Evolutionary conservation across 1,284 basidiomycete species (phyloP).

Genomic region (Moesziomyces antarcticus): DNA sequence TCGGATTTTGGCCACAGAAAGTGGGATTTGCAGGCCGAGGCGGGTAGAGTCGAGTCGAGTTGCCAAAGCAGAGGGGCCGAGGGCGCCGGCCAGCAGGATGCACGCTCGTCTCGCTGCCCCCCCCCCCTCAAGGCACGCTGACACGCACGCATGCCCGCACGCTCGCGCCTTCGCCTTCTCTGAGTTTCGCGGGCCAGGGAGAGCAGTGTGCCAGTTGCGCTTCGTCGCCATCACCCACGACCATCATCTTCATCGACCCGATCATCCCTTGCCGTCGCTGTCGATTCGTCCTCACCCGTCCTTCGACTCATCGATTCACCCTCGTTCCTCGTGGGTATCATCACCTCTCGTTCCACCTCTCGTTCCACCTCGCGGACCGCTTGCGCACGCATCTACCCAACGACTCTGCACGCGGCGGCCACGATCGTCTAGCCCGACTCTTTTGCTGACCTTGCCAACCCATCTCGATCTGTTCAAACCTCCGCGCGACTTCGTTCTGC

Average conservation of each 20-base stretch:
- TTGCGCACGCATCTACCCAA: not conserved
- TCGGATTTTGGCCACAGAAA: not conserved
- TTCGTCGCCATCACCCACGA: not conserved
- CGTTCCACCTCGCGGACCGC: not conserved
- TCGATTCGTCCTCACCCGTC: not conserved
- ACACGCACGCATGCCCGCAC: not conserved
- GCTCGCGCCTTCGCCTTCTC: not conserved
- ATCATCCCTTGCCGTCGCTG: not conserved
- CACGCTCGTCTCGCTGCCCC: not conserved
- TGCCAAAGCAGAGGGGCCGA: not conserved
- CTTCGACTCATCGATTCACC: not conserved
- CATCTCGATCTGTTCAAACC: not conserved
- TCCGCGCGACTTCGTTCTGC: not conserved
- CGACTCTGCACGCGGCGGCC: not conserved
- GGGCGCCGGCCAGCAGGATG: not conserved
- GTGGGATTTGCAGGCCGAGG: not conserved
- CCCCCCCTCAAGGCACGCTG: not conserved
- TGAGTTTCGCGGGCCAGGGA: not conserved
- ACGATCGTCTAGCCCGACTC: not conserved
- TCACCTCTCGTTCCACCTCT: not conserved
- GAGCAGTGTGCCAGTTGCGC: not conserved
- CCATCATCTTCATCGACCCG: conserved; percentile 1
- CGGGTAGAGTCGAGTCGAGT: not conserved
- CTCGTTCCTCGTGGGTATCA: not conserved
- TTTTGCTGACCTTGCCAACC: conserved; percentile 23